Conservation (phyloP, 257 asterid genomes). For the Gynochthodes officinalis region DNA sequence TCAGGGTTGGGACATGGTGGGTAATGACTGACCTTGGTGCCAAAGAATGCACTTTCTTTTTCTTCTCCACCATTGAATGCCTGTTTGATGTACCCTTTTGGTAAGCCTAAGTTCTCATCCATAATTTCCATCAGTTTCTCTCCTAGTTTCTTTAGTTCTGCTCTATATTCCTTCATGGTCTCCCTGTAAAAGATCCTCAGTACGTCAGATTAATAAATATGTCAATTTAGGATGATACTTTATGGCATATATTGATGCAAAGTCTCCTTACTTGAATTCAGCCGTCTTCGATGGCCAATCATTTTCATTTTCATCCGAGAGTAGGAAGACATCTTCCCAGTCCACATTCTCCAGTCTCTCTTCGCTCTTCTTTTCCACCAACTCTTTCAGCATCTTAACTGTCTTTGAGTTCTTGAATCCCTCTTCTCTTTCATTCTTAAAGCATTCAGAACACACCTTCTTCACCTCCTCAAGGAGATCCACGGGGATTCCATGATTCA, state of each 20-base stretch:
- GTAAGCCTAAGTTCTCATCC: conserved; percentile 75
- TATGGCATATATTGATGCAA: too few species aligned
- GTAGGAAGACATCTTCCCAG: conserved; percentile 89
- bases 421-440: conserved; percentile 52
- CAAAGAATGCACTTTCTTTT: conserved; percentile 52
- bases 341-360: conserved; percentile 53
- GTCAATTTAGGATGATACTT: background rate
- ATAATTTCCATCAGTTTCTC: conserved; percentile 52
- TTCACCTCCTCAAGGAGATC: conserved; percentile 73
- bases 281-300: conserved; percentile 59
- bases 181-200: conserved; percentile 41
- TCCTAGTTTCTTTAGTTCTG: conserved; percentile 61
- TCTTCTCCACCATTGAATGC: conserved; percentile 56
- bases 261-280: conserved; percentile 49
- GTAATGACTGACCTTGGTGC: conserved; percentile 89
- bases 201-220: background rate
- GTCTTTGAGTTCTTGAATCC: conserved; percentile 55
- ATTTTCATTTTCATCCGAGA: conserved; percentile 57
- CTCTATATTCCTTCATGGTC: conserved; percentile 64
- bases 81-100: conserved; percentile 56
- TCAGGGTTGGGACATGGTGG: conserved; percentile 83
- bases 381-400: conserved; percentile 40
- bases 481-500: conserved; percentile 75
- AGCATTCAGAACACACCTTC: conserved; percentile 59
- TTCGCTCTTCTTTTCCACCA: conserved; percentile 38